Evolutionary conservation across 768 basidiomycete genomes (phyloP).

Genomic region (Auriscalpium microsporum): DNA sequence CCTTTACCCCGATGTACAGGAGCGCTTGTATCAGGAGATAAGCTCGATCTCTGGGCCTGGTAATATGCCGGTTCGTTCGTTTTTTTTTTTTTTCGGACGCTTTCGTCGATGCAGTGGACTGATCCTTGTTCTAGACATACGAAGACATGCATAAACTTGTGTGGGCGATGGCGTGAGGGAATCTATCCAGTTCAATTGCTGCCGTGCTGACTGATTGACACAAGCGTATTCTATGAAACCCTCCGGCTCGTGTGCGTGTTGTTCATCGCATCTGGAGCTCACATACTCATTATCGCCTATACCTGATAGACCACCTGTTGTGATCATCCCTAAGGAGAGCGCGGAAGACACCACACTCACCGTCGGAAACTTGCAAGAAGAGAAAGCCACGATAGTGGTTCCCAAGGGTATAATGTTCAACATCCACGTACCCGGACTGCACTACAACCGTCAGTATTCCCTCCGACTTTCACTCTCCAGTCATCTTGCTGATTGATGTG

Average conservation of each 20-base stretch:
- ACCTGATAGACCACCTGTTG: constrained; percentile 26
- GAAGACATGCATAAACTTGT: constrained; percentile 15
- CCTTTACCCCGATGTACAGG: constrained; percentile 34
- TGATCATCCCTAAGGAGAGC: constrained; percentile 34
- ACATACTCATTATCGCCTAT: background rate
- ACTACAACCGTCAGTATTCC: constrained; percentile 38
- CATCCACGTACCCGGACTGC: constrained; percentile 34
- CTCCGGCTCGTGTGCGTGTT: constrained; percentile 28
- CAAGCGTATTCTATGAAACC: constrained; percentile 37
- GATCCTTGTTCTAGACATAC: constrained; percentile 12
- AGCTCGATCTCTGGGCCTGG: constrained; percentile 21
- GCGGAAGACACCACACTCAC: constrained; percentile 39
- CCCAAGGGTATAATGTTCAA: constrained; percentile 35
- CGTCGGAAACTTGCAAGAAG: constrained; percentile 27
- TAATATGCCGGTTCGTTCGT: background rate
- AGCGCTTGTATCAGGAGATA: constrained; percentile 29
- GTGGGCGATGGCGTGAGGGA: constrained; percentile 11
- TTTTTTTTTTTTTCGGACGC: too few species aligned
- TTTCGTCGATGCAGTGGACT: too few species aligned
- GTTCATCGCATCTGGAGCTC: background rate
- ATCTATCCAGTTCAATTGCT: background rate
- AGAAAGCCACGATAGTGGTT: constrained; percentile 30
- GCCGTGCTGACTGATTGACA: background rate
- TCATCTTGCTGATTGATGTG: background rate
- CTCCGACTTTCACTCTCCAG: background rate